Percentiles rank a stretch among this genome's conserved stretches.
phyloP scores from a whole-genome alignment of 1,284 basidiomycete genomes.

The Ganoderma leucocontextum region DNA sequence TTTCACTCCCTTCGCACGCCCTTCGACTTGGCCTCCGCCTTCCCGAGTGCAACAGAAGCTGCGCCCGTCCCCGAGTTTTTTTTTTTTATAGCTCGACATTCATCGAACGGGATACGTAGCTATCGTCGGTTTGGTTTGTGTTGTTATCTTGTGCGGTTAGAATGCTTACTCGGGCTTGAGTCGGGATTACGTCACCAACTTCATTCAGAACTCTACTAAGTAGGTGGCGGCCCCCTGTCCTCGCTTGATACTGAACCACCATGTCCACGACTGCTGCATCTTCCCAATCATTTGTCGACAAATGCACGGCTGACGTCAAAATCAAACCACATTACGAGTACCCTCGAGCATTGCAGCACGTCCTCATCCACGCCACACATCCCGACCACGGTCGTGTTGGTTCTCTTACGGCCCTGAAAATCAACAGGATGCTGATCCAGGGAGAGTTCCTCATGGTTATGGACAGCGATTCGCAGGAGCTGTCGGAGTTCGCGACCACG shows the following conservation, averaged over 20 bases:
- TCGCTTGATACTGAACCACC: background rate
- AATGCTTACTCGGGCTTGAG: too few species aligned
- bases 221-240: background rate
- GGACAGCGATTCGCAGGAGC: conserved; percentile 42
- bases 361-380: background rate
- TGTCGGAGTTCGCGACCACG: conserved; percentile 36
- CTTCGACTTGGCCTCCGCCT: too few species aligned
- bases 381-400: conserved; percentile 3
- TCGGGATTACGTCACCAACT: background rate
- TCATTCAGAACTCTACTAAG: background rate
- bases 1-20: too few species aligned
- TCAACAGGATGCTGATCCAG: conserved; percentile 9
- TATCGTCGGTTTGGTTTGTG: too few species aligned
- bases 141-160: too few species aligned
- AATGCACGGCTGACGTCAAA: background rate
- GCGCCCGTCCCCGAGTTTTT: too few species aligned
- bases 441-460: conserved; percentile 37
- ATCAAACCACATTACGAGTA: background rate
- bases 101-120: too few species aligned
- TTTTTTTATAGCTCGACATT: too few species aligned
- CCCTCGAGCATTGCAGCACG: background rate
- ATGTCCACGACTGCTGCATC: background rate
- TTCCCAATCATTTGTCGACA: background rate
- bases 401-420: conserved; percentile 10
- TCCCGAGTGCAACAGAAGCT: too few species aligned